Conservation (phyloP, 805 yeast species). For the Saccharomyces jurei region DNA sequence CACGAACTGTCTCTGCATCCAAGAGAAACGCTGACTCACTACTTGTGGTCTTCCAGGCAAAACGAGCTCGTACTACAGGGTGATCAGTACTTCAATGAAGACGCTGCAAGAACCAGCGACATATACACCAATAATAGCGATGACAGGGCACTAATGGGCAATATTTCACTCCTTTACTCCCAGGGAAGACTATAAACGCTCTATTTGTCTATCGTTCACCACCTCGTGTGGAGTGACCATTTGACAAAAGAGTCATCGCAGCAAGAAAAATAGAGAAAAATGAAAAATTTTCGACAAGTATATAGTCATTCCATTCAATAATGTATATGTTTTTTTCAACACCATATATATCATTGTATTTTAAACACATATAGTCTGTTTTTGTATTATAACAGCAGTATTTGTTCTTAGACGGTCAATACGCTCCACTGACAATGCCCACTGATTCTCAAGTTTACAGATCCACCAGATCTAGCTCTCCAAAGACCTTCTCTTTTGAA, state of each 20-base stretch:
- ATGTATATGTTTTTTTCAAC: background rate
- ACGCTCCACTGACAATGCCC: constrained; percentile 11
- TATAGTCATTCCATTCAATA: background rate
- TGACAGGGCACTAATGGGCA: background rate
- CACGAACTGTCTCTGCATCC: constrained; percentile 69
- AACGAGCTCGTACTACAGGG: constrained; percentile 80
- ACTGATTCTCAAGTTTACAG: constrained; percentile 54
- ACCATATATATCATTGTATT: background rate
- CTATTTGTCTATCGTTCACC: background rate
- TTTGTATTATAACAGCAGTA: background rate
- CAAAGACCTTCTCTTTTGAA: constrained; percentile 57
- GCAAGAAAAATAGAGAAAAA: background rate
- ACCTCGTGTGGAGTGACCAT: background rate
- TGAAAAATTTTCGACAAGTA: background rate
- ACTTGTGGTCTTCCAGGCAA: constrained; percentile 74
- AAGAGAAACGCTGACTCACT: constrained; percentile 58
- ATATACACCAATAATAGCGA: background rate
- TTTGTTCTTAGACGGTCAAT: background rate
- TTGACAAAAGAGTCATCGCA: background rate
- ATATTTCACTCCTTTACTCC: background rate
- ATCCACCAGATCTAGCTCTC: constrained; percentile 61
- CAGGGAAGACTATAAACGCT: background rate
- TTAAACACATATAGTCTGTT: background rate
- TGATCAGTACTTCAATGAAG: constrained; percentile 86
- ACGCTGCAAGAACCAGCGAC: constrained; percentile 53